phyloP scores from a whole-genome alignment of 805 yeast genomes.

The Zygosaccharomyces bisporus region DNA sequence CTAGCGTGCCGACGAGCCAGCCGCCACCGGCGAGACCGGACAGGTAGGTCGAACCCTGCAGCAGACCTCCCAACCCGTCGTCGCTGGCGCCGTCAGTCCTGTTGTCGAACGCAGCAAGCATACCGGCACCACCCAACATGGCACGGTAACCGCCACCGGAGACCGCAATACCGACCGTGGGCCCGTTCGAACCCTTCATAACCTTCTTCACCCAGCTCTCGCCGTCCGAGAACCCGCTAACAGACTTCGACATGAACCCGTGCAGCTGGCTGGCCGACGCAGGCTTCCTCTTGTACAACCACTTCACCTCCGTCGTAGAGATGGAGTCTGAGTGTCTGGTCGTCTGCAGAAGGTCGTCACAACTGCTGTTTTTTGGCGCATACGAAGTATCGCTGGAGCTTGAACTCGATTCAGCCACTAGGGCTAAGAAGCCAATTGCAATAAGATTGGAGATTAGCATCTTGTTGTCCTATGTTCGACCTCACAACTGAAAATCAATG shows the following conservation, averaged over 20 bases:
- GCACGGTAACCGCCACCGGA: conserved; percentile 90
- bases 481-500: background rate
- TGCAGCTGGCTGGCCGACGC: conserved; percentile 19
- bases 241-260: conserved; percentile 20
- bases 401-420: background rate
- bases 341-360: conserved; percentile 34
- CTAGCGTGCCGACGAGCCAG: conserved; percentile 71
- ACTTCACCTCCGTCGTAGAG: conserved; percentile 40
- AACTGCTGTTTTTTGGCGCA: conserved; percentile 52
- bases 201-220: background rate
- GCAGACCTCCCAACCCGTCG: conserved; percentile 66
- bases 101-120: conserved; percentile 69
- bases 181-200: conserved; percentile 4
- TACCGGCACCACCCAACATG: conserved; percentile 85
- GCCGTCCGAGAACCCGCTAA: conserved; percentile 28
- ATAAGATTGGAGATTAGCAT: background rate
- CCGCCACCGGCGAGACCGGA: conserved; percentile 83
- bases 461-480: background rate
- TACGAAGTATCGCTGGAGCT: conserved; percentile 37
- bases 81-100: conserved; percentile 54
- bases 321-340: conserved; percentile 32
- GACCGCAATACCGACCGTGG: conserved; percentile 51
- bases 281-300: conserved; percentile 39
- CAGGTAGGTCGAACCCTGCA: conserved; percentile 66
- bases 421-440: background rate